These are phyloP conservation scores for Citrullus amarus DNA, from an alignment of 306 rosid species.

Conservation along the genomic window DNA sequence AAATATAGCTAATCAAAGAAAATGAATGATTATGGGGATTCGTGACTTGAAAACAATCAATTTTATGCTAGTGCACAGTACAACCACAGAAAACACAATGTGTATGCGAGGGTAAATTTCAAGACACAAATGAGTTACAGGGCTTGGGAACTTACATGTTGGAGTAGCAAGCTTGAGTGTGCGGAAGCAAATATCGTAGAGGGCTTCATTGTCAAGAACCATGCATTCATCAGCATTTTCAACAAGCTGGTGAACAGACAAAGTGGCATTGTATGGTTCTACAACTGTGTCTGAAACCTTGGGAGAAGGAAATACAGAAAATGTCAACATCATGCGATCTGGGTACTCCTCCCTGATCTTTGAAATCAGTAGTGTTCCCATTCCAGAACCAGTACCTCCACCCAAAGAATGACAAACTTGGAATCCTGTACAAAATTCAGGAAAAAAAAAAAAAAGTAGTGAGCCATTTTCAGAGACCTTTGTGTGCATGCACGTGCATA, in stretches of 20 bases:
- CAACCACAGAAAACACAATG: neutral
- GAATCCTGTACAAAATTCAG: conserved; percentile 18
- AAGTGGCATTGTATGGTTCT: conserved; percentile 88
- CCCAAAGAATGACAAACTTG: conserved; percentile 52
- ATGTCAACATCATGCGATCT: conserved; percentile 50
- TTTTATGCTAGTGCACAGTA: neutral
- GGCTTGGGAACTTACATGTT: conserved; percentile 36
- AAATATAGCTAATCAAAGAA: no score
- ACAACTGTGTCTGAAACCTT: conserved; percentile 85
- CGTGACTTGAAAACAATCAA: neutral
- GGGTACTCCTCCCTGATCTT: conserved; percentile 50
- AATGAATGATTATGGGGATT: neutral
- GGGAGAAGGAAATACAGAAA: conserved; percentile 68
- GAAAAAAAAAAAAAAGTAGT: neutral
- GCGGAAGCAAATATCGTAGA: conserved; percentile 75
- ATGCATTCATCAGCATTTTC: conserved; percentile 85
- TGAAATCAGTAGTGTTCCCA: conserved; percentile 48
- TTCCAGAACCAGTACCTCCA: conserved; percentile 47
- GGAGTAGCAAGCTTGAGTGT: conserved; percentile 76
- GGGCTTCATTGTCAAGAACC: conserved; percentile 86
- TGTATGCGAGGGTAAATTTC: neutral
- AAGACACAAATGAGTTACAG: neutral
- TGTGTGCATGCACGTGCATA: neutral
- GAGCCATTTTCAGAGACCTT: neutral
- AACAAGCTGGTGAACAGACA: conserved; percentile 81